A percentile compares a stretch with the other conserved stretches of the same genome.
phyloP scores from a whole-genome alignment of 2,329 filamentous ascomycete species.

The Ceratocystis papillata region DNA sequence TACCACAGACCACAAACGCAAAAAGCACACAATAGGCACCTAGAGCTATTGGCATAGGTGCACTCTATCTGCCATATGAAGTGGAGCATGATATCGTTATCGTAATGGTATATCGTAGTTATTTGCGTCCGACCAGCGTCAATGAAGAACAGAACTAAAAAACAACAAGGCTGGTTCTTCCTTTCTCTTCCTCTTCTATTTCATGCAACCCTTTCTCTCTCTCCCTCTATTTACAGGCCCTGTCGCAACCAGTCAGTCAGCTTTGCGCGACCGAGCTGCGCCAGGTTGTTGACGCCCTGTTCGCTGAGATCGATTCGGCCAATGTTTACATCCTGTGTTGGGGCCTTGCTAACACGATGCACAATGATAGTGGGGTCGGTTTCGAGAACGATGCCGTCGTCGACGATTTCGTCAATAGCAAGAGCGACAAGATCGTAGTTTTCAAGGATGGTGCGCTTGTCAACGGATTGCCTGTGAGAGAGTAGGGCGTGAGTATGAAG shows the following conservation, averaged over 20 bases:
- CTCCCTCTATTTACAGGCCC: conserved; percentile 45
- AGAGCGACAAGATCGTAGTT: conserved; percentile 96
- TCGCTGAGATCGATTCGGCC: conserved; percentile 93
- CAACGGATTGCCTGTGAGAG: conserved; percentile 66
- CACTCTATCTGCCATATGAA: background rate
- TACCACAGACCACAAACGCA: background rate
- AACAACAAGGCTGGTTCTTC: conserved; percentile 21
- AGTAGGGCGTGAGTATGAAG: background rate
- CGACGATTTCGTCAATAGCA: conserved; percentile 87
- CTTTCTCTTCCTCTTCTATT: conserved; percentile 5
- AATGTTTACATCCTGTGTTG: conserved; percentile 80
- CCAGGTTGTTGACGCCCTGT: conserved; percentile 86
- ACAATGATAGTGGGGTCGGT: conserved; percentile 92
- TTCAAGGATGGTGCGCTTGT: conserved; percentile 95
- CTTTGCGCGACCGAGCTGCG: conserved; percentile 87
- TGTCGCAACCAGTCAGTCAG: conserved; percentile 83
- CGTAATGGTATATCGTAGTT: conserved; percentile 17
- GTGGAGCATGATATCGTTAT: conserved; percentile 11
- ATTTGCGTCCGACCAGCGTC: conserved; percentile 4
- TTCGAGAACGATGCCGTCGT: conserved; percentile 93
- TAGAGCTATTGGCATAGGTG: background rate
- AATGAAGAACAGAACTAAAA: conserved; percentile 25
- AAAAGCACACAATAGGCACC: background rate
- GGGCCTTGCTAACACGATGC: conserved; percentile 82
- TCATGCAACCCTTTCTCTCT: background rate